Evolutionary conservation across 106 monocot species (phyloP).

Genomic region (Narthecium ossifragum): DNA sequence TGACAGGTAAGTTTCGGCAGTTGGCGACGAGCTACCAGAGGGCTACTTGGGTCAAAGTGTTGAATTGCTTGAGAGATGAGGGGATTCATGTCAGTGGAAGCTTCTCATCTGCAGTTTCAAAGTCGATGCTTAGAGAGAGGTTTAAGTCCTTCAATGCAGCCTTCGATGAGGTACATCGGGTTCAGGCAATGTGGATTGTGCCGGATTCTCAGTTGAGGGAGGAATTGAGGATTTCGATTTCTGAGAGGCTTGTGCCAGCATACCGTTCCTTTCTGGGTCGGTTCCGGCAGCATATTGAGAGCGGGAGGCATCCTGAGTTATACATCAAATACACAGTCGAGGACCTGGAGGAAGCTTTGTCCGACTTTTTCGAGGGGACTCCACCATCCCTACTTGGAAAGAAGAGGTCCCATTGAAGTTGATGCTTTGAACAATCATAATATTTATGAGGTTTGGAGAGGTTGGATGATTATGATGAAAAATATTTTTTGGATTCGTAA

Average conservation of each 20-base stretch:
- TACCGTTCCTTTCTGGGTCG: conserved; percentile 84
- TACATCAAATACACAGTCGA: conserved; percentile 91
- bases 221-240: conserved; percentile 87
- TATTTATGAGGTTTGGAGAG: no score
- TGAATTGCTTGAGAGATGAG: conserved; percentile 76
- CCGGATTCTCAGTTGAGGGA: conserved; percentile 81
- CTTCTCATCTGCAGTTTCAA: conserved; percentile 66
- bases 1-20: conserved; percentile 59
- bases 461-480: no score
- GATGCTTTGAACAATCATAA: no score
- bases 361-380: conserved; percentile 79
- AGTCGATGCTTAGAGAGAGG: conserved; percentile 60
- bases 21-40: conserved; percentile 79
- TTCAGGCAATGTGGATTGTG: conserved; percentile 67
- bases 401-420: conserved; percentile 48
- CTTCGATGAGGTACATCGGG: conserved; percentile 73
- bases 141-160: conserved; percentile 90
- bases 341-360: conserved; percentile 70
- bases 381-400: conserved; percentile 34
- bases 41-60: conserved; percentile 65
- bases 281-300: conserved; percentile 82
- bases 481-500: no score
- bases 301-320: conserved; percentile 74
- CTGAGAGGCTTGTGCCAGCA: conserved; percentile 72
- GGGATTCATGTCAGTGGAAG: conserved; percentile 79